Evolutionary conservation across 139 green algal species (phyloP).

Genomic region (Chlorella sorokiniana): DNA sequence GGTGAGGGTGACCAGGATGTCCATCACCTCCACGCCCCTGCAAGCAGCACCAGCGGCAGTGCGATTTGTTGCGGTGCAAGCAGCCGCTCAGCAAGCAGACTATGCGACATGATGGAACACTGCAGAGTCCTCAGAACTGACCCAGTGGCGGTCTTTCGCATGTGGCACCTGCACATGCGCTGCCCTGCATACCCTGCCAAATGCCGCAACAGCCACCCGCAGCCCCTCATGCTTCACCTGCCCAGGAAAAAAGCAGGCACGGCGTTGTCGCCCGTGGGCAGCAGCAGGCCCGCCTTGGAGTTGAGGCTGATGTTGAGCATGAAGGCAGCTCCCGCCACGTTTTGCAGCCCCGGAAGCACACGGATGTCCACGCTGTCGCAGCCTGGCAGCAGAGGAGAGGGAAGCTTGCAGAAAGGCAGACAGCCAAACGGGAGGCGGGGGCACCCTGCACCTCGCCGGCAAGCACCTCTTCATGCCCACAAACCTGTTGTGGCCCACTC

Average conservation of each 20-base stretch:
- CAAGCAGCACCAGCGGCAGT: neutral
- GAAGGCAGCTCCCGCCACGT: conserved; percentile 53
- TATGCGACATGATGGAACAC: too few species aligned
- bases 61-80: too few species aligned
- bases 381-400: conserved; percentile 19
- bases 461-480: neutral
- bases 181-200: neutral
- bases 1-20: conserved; percentile 46
- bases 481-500: conserved; percentile 36
- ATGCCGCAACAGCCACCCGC: neutral
- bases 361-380: conserved; percentile 47
- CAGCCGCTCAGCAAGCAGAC: too few species aligned
- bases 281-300: conserved; percentile 35
- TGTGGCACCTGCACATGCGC: neutral
- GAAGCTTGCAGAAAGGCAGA: neutral
- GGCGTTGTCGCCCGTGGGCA: conserved; percentile 19
- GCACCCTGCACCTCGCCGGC: neutral
- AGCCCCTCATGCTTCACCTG: neutral
- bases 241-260: conserved; percentile 28
- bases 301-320: conserved; percentile 56
- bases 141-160: neutral
- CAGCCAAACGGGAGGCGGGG: neutral
- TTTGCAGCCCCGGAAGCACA: conserved; percentile 43
- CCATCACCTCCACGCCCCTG: conserved; percentile 33
- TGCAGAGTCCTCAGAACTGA: neutral